A percentile compares a stretch with the other conserved stretches of the same genome.
Evolutionary conservation across 2,329 filamentous ascomycete species (phyloP).

Genomic region (Magnaporthales sp.): DNA sequence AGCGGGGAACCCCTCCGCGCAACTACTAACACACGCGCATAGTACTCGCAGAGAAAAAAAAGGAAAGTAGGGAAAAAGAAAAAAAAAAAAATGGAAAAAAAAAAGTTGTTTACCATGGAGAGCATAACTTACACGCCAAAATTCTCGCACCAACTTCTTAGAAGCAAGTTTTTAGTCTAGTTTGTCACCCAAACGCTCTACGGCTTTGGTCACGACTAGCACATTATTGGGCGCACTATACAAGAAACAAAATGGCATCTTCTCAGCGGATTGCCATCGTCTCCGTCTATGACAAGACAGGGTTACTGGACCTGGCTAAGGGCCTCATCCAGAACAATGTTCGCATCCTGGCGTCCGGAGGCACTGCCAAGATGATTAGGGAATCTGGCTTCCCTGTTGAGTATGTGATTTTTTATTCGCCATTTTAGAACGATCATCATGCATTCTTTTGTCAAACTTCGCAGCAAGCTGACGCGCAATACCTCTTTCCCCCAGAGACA

Average conservation of each 20-base stretch:
- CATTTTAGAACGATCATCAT: conserved; percentile 9
- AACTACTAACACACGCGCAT: background rate
- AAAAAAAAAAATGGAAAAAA: background rate
- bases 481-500: conserved; percentile 54
- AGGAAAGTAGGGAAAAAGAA: background rate
- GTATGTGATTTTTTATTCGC: conserved; percentile 38
- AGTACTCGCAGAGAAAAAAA: background rate
- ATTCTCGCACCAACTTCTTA: background rate
- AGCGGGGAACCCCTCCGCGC: conserved; percentile 1
- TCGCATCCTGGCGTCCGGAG: conserved; percentile 86
- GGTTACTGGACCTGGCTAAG: conserved; percentile 84
- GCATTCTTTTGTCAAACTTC: too few relatives aligned
- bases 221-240: background rate
- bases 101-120: background rate
- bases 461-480: conserved; percentile 2
- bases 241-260: conserved; percentile 20
- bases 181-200: background rate
- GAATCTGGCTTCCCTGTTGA: conserved; percentile 94
- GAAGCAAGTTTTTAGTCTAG: background rate
- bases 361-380: conserved; percentile 91
- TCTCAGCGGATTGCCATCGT: conserved; percentile 71
- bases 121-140: background rate
- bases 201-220: background rate
- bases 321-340: conserved; percentile 84
- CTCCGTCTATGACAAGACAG: conserved; percentile 98